phyloP scores from a whole-genome alignment of 345 rosid genomes.

The Populus alba region DNA sequence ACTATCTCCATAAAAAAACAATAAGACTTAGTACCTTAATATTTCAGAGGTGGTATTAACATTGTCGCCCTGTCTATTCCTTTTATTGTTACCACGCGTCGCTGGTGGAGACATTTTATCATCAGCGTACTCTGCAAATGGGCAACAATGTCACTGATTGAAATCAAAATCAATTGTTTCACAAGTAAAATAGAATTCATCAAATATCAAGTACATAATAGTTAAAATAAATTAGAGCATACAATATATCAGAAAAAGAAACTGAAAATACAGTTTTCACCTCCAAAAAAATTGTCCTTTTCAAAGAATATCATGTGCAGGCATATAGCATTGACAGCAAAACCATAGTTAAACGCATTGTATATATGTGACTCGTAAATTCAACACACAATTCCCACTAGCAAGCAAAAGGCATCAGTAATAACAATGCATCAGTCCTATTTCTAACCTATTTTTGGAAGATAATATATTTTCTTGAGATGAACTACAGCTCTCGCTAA shows the following conservation, averaged over 20 bases:
- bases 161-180: not conserved
- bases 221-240: not conserved
- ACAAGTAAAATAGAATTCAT: not conserved
- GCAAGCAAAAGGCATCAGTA: not conserved
- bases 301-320: not conserved
- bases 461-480: not conserved
- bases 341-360: not conserved
- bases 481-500: not conserved
- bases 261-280: not conserved
- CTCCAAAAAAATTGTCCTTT: not conserved
- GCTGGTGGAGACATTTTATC: conserved; percentile 66
- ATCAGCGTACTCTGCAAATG: conserved; percentile 30
- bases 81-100: conserved; percentile 68
- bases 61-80: conserved; percentile 46
- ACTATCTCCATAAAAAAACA: conserved; percentile 5
- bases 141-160: not conserved
- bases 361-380: too few species aligned
- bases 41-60: conserved; percentile 51
- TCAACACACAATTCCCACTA: not conserved
- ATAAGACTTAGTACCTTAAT: conserved; percentile 37
- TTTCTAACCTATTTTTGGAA: not conserved
- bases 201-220: not conserved
- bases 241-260: not conserved
- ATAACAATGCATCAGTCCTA: not conserved
- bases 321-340: not conserved